These are phyloP conservation scores for Phycomyces nitens DNA, from an alignment of 192 early-diverging fungal genomes.

Conservation along the genomic window DNA sequence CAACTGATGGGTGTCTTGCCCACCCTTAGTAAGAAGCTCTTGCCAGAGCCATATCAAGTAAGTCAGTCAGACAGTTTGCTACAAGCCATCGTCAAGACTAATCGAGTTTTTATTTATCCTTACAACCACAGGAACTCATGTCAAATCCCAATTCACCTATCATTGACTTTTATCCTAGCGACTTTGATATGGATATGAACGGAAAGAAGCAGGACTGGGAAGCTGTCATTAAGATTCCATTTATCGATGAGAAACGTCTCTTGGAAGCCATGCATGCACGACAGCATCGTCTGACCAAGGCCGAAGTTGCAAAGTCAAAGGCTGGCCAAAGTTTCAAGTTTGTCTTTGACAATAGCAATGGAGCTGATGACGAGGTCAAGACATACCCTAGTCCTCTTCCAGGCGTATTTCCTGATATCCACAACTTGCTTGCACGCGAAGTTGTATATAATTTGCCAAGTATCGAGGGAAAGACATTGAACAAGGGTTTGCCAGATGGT, in stretches of 20 bases:
- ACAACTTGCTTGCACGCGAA: constrained; percentile 44
- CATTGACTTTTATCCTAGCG: constrained; percentile 89
- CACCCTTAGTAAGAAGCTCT: constrained; percentile 73
- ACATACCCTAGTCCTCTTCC: constrained; percentile 61
- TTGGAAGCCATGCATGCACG: constrained; percentile 72
- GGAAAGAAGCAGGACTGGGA: constrained; percentile 99
- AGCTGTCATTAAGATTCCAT: constrained; percentile 96
- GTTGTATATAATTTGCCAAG: constrained; percentile 58
- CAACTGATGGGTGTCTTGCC: constrained; percentile 99
- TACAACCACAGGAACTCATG: constrained; percentile 65
- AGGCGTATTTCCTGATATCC: constrained; percentile 67
- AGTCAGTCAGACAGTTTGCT: neutral
- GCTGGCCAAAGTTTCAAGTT: constrained; percentile 67
- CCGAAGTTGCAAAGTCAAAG: constrained; percentile 55
- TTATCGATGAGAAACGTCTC: constrained; percentile 90
- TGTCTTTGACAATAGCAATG: constrained; percentile 40
- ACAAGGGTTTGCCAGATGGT: constrained; percentile 62
- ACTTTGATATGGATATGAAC: constrained; percentile 93
- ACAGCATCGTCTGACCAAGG: constrained; percentile 55
- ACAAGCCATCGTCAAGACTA: too few relatives aligned
- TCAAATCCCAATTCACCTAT: constrained; percentile 82
- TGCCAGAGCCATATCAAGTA: constrained; percentile 75
- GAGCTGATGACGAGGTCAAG: constrained; percentile 10
- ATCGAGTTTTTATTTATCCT: neutral
- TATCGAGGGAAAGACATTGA: constrained; percentile 48